Evolutionary conservation across 352 stramenopile genomes (phyloP).

Genomic region (Globisporangium okanoganense): DNA sequence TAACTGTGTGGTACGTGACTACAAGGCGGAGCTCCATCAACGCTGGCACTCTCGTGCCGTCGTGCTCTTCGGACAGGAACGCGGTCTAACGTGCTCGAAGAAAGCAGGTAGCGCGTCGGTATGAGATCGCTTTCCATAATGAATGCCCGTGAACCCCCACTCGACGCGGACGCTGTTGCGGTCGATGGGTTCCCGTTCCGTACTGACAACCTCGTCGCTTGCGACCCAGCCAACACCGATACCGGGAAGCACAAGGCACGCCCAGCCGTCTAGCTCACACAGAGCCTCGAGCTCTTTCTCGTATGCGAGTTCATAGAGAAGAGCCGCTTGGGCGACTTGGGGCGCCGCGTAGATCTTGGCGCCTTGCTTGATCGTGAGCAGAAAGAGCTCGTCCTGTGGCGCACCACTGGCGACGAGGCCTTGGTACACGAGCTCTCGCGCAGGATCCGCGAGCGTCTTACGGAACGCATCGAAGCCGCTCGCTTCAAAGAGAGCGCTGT

Average conservation of each 20-base stretch:
- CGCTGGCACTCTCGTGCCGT: background rate
- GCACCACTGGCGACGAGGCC: background rate
- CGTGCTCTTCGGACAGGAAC: background rate
- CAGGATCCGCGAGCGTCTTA: background rate
- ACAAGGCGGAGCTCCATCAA: background rate
- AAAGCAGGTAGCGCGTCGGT: too few relatives aligned
- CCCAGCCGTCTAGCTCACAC: background rate
- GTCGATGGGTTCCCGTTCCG: background rate
- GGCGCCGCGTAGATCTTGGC: background rate
- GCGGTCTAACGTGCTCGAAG: background rate
- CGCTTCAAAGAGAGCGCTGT: background rate
- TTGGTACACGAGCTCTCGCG: conserved; percentile 3
- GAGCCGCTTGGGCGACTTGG: background rate
- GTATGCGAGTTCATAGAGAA: background rate
- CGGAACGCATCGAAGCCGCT: background rate
- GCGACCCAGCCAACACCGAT: background rate
- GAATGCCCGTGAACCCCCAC: background rate
- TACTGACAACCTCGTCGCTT: background rate
- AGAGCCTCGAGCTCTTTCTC: conserved; percentile 2
- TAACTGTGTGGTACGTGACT: background rate
- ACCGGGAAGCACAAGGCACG: background rate
- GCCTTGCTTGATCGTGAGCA: background rate
- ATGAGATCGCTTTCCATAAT: too few relatives aligned
- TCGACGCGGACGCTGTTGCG: background rate
- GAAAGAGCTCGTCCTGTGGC: background rate